Evolutionary conservation across 164 flowering plant species (phyloP), one percentile per base, ranked within the genome.

Genomic region (Nymphaea thermarum): DNA sequence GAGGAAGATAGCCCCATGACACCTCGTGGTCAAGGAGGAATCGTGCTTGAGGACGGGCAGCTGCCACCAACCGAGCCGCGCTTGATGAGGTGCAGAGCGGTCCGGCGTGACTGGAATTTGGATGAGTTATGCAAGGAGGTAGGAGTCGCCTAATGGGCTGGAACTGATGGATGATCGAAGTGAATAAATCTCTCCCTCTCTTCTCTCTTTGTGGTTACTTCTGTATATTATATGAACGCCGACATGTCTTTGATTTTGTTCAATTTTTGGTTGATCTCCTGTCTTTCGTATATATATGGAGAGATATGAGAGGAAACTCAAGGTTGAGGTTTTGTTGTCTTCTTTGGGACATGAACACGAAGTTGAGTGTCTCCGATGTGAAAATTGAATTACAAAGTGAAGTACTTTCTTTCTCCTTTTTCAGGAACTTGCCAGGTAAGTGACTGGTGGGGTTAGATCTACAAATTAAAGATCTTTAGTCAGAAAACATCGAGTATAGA

Each of bases 41-140:
- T 51, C 57, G 57, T 51, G 12, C 8, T 51, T 3, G 57, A 51
- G 57, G 42, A 17, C 8, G 42, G 42, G 64, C 64, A 62, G 42
- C 64, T 8, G 17, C 25, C 42, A 41, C 64, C 64, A 17, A 41
- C 64, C 7, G 64, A 62, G 42, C 64, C 64, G n/a, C 12, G 64
- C 12, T 62, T 62, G 64, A 62, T 62, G 64, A 12, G 64, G 10
- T 62, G 64, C 64, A 5, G 64, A 41, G 64, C 64, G 7, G 41
- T 62, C 8, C 64, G 64, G 64, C 64, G 64, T 41, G 64, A 62
- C 42, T 62, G 64, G 64, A 62, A 62, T 25, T 17, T 62, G 36
- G 64, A 62, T 3, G 64, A 62, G 16, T 62, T 62, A 17, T 41
- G 42, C 41, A 62, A 41, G 7, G 64, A 17, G 64, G n/a, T 62